These are phyloP conservation scores for Erigeron philadelphicus DNA, from an alignment of 140 eudicot species.

Conservation along the genomic window DNA sequence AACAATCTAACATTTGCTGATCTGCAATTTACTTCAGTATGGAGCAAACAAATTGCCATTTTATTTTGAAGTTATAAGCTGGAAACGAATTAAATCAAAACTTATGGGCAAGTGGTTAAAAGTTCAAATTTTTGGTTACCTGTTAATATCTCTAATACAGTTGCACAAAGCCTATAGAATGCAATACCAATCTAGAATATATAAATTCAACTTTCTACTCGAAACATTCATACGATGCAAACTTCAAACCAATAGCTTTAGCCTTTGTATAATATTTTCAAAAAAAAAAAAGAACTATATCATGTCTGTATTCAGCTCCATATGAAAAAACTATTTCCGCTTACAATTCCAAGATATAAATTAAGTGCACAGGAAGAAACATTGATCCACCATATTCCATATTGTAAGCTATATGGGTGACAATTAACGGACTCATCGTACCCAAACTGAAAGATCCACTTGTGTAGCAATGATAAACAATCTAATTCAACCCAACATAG, in stretches of 20 bases:
- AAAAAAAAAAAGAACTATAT: neutral
- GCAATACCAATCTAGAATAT: neutral
- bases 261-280: neutral
- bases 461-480: neutral
- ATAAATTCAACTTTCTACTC: neutral
- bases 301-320: neutral
- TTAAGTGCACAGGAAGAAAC: slow-evolving; percentile 10
- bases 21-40: too few species aligned
- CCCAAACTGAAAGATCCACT: slow-evolving; percentile 14
- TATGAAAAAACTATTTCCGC: neutral
- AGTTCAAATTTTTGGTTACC: neutral
- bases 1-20: too few species aligned
- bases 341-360: neutral
- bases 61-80: too few species aligned
- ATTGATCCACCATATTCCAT: neutral
- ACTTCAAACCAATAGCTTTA: neutral
- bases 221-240: neutral
- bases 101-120: too few species aligned
- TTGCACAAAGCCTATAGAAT: neutral
- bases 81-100: too few species aligned
- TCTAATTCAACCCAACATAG: neutral
- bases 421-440: slow-evolving; percentile 13
- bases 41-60: too few species aligned
- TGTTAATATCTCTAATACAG: neutral
- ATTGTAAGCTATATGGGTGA: neutral